Evolutionary conservation across 352 stramenopile species (phyloP).

Genomic region (Globisporangium lucens): DNA sequence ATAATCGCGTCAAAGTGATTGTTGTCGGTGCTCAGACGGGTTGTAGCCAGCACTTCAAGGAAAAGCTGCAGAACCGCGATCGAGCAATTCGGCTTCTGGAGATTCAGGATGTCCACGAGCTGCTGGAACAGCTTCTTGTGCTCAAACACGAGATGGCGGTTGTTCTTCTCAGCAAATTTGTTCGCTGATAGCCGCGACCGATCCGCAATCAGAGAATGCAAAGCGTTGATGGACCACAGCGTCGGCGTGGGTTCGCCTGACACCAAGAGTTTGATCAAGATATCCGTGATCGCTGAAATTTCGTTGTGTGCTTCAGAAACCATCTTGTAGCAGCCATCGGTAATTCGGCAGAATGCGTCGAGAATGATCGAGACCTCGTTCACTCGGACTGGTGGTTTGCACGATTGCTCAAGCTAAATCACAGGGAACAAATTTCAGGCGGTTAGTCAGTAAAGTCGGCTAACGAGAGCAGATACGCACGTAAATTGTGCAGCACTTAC

Average conservation of each 20-base stretch:
- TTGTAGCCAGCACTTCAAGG: constrained; percentile 57
- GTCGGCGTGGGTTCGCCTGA: constrained; percentile 51
- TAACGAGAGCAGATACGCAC: neutral
- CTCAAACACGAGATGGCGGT: constrained; percentile 58
- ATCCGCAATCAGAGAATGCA: constrained; percentile 64
- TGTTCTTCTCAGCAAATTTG: constrained; percentile 48
- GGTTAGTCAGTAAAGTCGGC: constrained; percentile 2
- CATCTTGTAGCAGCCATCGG: constrained; percentile 69
- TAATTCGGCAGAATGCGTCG: constrained; percentile 68
- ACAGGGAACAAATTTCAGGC: constrained; percentile 5
- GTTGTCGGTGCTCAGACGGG: constrained; percentile 64
- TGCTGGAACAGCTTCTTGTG: constrained; percentile 60
- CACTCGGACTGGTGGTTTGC: constrained; percentile 55
- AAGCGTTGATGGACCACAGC: constrained; percentile 54
- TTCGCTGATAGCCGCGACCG: constrained; percentile 37
- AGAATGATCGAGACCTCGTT: constrained; percentile 69
- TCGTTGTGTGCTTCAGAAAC: constrained; percentile 44
- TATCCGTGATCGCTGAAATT: constrained; percentile 35
- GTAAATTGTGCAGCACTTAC: constrained; percentile 28
- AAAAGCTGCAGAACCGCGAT: constrained; percentile 63
- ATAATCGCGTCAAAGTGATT: constrained; percentile 74
- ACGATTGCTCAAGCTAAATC: constrained; percentile 54
- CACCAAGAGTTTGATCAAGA: constrained; percentile 43
- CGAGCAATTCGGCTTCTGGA: constrained; percentile 43
- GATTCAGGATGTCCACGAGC: constrained; percentile 48